A percentile compares a stretch with the other conserved stretches of the same genome.
Evolutionary conservation across 1,284 basidiomycete genomes (phyloP).

Genomic region (Cryptococcus sp.): DNA sequence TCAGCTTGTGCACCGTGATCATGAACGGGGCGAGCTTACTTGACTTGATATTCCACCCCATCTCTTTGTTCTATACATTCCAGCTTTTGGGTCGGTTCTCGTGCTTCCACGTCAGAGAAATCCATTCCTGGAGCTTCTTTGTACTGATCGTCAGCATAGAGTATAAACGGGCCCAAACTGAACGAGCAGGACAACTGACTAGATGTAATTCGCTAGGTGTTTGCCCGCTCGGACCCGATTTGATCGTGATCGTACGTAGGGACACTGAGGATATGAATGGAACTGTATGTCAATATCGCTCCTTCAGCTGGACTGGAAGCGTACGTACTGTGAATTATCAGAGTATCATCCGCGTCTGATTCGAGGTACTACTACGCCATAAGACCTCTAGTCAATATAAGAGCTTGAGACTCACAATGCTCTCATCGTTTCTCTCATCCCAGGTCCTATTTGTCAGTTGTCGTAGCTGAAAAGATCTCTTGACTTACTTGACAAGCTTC

Average conservation of each 20-base stretch:
- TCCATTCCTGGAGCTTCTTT: constrained; percentile 42
- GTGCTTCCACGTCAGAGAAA: constrained; percentile 41
- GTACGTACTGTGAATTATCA: constrained; percentile 43
- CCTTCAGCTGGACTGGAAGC: not conserved
- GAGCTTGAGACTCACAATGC: constrained; percentile 19
- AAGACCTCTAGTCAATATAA: not conserved
- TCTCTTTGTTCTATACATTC: constrained; percentile 33
- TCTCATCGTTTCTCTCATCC: constrained; percentile 43
- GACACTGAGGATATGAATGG: constrained; percentile 46
- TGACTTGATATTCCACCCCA: constrained; percentile 46
- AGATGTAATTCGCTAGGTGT: constrained; percentile 37
- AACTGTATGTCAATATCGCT: constrained; percentile 22
- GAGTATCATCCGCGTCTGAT: constrained; percentile 45
- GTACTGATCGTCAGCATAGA: constrained; percentile 20
- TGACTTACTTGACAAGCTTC: constrained; percentile 47
- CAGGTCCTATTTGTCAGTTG: constrained; percentile 20
- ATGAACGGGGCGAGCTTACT: constrained; percentile 22
- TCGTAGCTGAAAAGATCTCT: not conserved
- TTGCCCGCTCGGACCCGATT: constrained; percentile 40
- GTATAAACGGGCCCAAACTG: not conserved
- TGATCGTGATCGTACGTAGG: constrained; percentile 45
- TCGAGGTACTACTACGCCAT: constrained; percentile 27
- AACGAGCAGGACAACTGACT: constrained; percentile 19
- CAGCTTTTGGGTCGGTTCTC: constrained; percentile 35
- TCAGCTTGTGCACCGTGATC: not conserved